Conservation (phyloP, 2,329 filamentous ascomycete genomes). For the Cladosporium velox region DNA sequence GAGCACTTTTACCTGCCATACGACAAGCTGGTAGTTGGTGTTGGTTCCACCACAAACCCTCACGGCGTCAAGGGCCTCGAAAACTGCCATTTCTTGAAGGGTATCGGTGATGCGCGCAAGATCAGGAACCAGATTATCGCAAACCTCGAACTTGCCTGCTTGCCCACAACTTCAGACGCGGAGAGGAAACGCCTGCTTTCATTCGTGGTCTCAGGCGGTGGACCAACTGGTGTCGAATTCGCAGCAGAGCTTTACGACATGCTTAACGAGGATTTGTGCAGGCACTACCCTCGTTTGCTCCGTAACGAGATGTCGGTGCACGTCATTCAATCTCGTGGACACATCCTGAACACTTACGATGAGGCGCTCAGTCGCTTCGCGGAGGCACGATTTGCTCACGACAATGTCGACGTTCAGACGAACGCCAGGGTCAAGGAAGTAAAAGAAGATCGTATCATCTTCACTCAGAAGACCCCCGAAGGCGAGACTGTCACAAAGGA, state of each 20-base stretch:
- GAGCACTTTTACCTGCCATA: conserved; percentile 91
- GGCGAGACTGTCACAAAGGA: conserved; percentile 83
- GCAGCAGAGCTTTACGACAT: conserved; percentile 95
- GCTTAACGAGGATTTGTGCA: conserved; percentile 87
- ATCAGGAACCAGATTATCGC: conserved; percentile 87
- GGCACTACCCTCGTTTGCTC: conserved; percentile 83
- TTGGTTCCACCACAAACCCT: conserved; percentile 89
- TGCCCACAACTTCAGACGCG: conserved; percentile 88
- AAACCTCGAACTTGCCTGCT: conserved; percentile 85
- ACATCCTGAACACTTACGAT: conserved; percentile 98
- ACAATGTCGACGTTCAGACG: conserved; percentile 87
- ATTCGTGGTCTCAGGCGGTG: conserved; percentile 93
- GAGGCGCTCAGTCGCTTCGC: conserved; percentile 91
- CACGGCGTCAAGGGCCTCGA: conserved; percentile 95
- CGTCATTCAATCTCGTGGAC: conserved; percentile 88
- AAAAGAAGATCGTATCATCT: conserved; percentile 77
- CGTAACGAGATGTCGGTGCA: conserved; percentile 98
- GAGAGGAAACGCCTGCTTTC: conserved; percentile 86
- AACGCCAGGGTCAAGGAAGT: conserved; percentile 94
- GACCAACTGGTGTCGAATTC: conserved; percentile 95
- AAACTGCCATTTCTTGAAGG: conserved; percentile 91
- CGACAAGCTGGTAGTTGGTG: conserved; percentile 90
- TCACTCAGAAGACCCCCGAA: conserved; percentile 75
- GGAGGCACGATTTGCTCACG: conserved; percentile 85
- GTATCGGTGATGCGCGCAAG: conserved; percentile 85